These are phyloP conservation scores for Monosporascus sp. DNA, from an alignment of 2,329 filamentous ascomycete species.

Conservation along the genomic window DNA sequence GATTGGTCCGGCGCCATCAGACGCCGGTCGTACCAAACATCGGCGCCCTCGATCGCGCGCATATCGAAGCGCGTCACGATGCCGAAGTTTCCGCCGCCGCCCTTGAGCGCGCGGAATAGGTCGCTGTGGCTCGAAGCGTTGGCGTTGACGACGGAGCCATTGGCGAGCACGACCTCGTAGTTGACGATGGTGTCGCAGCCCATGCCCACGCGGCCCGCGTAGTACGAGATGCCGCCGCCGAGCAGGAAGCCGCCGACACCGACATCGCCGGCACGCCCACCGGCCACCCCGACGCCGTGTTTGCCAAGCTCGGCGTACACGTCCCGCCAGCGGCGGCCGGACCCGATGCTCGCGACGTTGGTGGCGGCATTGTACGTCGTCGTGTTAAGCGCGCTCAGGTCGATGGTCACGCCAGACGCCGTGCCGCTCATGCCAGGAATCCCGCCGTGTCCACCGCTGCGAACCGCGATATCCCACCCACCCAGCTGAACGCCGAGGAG, in stretches of 20 bases:
- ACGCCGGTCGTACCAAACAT: not conserved
- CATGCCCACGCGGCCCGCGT: not conserved
- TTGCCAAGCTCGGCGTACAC: conserved; percentile 15
- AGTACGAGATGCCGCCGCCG: conserved; percentile 5
- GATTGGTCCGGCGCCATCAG: not conserved
- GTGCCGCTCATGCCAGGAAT: too few relatives aligned
- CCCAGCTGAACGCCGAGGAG: too few relatives aligned
- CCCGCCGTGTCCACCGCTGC: too few relatives aligned
- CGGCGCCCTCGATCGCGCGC: conserved; percentile 14
- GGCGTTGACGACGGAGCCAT: conserved; percentile 33
- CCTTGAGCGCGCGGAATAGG: conserved; percentile 35
- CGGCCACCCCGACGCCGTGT: conserved; percentile 15
- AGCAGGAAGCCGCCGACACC: conserved; percentile 21
- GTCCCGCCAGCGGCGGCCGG: conserved; percentile 17
- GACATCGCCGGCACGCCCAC: conserved; percentile 17
- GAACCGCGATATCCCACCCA: too few relatives aligned
- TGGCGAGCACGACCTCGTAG: conserved; percentile 36
- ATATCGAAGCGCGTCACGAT: conserved; percentile 30
- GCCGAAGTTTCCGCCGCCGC: conserved; percentile 34
- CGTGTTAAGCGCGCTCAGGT: conserved; percentile 20
- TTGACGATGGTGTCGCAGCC: conserved; percentile 18
- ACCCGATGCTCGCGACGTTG: conserved; percentile 25
- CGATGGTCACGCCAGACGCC: conserved; percentile 23
- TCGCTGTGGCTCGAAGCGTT: conserved; percentile 30
- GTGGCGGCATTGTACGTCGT: conserved; percentile 23